phyloP scores from a whole-genome alignment of 164 flowering plant species.

The Buxus sempervirens region DNA sequence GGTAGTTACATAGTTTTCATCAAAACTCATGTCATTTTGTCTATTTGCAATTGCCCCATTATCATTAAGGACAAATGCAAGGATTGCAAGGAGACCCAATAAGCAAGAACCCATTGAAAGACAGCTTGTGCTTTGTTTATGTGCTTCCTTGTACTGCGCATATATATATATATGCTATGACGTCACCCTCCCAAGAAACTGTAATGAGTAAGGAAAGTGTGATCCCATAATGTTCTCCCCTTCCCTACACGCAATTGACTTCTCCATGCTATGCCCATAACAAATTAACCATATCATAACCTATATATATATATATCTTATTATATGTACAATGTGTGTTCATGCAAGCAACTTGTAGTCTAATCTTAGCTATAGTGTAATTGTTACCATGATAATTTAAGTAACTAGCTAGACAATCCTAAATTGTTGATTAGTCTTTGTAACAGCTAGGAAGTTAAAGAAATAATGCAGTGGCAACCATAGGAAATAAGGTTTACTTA shows the following conservation, averaged over 20 bases:
- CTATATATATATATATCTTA: too few species aligned
- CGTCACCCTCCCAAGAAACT: background rate
- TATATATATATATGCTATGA: background rate
- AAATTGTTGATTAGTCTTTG: too few species aligned
- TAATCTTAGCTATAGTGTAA: too few species aligned
- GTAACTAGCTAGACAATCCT: too few species aligned
- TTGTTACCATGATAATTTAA: too few species aligned
- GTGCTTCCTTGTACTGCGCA: background rate
- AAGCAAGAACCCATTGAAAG: constrained; percentile 6
- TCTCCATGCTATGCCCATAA: constrained; percentile 3
- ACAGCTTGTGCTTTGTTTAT: too few species aligned
- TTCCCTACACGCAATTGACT: constrained; percentile 12
- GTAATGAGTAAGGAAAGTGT: too few species aligned
- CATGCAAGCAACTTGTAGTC: too few species aligned
- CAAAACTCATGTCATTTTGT: constrained; percentile 14
- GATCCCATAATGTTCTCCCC: background rate
- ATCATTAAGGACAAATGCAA: constrained; percentile 4
- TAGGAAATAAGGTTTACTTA: too few species aligned
- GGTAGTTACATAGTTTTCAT: constrained; percentile 32
- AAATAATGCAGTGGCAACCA: too few species aligned
- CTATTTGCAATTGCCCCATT: constrained; percentile 5
- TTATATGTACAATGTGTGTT: too few species aligned
- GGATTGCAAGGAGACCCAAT: constrained; percentile 3
- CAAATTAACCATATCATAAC: constrained; percentile 1
- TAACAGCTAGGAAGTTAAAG: too few species aligned